Evolutionary conservation across 495 filamentous ascomycete genomes (phyloP).

Genomic region (Barbatosphaeria neglecta): DNA sequence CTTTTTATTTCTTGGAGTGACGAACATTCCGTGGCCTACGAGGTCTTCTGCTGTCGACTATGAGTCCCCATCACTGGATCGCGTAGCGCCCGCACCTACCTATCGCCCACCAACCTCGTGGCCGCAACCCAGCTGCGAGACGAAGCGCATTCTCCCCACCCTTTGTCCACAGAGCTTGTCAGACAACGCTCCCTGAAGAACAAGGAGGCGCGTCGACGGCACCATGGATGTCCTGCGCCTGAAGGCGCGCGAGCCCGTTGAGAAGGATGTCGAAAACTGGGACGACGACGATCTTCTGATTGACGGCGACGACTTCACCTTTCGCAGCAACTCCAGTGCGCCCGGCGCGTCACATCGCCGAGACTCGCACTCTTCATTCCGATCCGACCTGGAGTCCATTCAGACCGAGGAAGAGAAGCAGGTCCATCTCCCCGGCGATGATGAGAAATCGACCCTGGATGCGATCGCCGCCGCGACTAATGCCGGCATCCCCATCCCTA

Average conservation of each 20-base stretch:
- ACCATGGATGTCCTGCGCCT: conserved; percentile 48
- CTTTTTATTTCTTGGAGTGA: neutral
- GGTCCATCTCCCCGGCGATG: conserved; percentile 62
- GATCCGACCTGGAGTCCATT: conserved; percentile 67
- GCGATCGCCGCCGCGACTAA: conserved; percentile 77
- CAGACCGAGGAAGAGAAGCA: conserved; percentile 78
- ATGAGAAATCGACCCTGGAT: conserved; percentile 66
- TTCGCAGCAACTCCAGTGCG: conserved; percentile 52
- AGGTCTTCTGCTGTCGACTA: conserved; percentile 17
- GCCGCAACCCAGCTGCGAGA: neutral
- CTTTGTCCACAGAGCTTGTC: no score
- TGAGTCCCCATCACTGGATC: conserved; percentile 24
- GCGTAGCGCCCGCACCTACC: conserved; percentile 10
- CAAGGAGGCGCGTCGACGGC: no score
- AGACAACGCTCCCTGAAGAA: no score
- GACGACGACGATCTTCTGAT: conserved; percentile 77
- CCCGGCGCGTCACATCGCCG: conserved; percentile 43
- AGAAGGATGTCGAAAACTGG: conserved; percentile 70
- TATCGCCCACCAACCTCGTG: neutral
- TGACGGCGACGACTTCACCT: conserved; percentile 56
- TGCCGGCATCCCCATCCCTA: conserved; percentile 85
- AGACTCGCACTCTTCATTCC: conserved; percentile 68
- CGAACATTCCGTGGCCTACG: conserved; percentile 4
- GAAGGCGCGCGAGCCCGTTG: conserved; percentile 40
- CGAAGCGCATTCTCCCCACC: no score